Evolutionary conservation across 176 grass and related monocot species (phyloP), one percentile per base, ranked within the genome.

Genomic region (Metroxylon sagu): DNA sequence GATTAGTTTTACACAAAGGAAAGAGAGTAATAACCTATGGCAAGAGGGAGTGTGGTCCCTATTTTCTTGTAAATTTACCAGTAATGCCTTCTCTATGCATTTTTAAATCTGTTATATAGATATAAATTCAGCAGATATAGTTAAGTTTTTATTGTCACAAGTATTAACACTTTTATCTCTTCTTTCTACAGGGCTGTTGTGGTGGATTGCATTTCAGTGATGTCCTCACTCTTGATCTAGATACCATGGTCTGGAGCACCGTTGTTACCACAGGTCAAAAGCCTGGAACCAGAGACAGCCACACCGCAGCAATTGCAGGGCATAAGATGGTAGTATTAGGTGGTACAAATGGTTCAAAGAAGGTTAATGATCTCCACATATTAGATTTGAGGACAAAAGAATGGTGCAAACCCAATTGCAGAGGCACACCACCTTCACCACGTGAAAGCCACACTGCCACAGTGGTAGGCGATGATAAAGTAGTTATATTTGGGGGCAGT

Each of bases 271-370:
- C 79, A 3, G 93, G 93, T 26, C 73, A 82, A 62, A 77, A 77
- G 52, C 93, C 93, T 6, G 93, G 93, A 4, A 98, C 72, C 23
- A 78, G 93, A 30, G 93, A 98, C 76, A 98, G 93, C 72, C 93
- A 98, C 67, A 83, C 66, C 14, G 67, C 79, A 0, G 66, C 70
- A 3, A 57, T 92, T 18, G 61, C 92, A 17, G 93, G 82, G 25
- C 81, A 88, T 60, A 86, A 83, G 70, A 98, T 98, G 93, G 57
- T 88, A n/a, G 88, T 98, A 5, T 89, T 98, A 52, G 93, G 93
- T 0, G 93, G 87, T 60, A 92, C 93, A 0, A 85, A 98, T 66
- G 93, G 81, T 54, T 72, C 76, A 29, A 92, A 83, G 73, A 98
- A 98, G 78, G 87, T 92, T 59, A 98, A 89, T 49, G 87, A 98